phyloP scores from a whole-genome alignment of 2,329 filamentous ascomycete species.

The Paecilomyces niveus region DNA sequence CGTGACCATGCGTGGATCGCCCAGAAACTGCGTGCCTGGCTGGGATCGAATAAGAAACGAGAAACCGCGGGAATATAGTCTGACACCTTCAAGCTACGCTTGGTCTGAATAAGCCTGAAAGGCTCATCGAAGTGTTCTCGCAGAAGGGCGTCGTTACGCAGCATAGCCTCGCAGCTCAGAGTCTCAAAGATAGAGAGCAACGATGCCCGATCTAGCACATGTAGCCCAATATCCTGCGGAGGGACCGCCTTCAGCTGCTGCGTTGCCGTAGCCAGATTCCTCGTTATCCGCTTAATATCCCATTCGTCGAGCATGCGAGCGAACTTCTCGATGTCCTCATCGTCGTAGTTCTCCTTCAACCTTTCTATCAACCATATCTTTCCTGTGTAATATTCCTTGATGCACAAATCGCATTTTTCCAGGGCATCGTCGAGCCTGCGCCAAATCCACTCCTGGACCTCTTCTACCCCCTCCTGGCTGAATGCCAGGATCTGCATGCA shows the following conservation, averaged over 20 bases:
- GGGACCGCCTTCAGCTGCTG: slow-evolving; percentile 46
- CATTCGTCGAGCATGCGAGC: slow-evolving; percentile 51
- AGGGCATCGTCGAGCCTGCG: slow-evolving; percentile 52
- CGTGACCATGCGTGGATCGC: slow-evolving; percentile 62
- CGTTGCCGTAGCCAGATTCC: slow-evolving; percentile 52
- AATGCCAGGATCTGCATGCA: slow-evolving; percentile 65
- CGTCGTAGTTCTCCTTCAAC: slow-evolving; percentile 50
- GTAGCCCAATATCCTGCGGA: slow-evolving; percentile 44
- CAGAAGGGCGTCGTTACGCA: slow-evolving; percentile 51
- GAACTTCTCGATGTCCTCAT: slow-evolving; percentile 44
- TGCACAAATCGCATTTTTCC: slow-evolving; percentile 61
- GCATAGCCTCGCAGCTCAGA: slow-evolving; percentile 73
- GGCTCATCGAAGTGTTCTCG: slow-evolving; percentile 67
- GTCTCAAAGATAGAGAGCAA: slow-evolving; percentile 82
- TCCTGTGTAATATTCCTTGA: slow-evolving; percentile 65
- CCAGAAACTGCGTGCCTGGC: slow-evolving; percentile 58
- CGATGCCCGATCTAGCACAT: slow-evolving; percentile 49
- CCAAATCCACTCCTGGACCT: slow-evolving; percentile 55
- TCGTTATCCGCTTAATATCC: slow-evolving; percentile 56
- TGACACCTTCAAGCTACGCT: slow-evolving; percentile 68
- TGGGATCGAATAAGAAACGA: slow-evolving; percentile 72
- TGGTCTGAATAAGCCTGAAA: slow-evolving; percentile 72
- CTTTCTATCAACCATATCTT: slow-evolving; percentile 57
- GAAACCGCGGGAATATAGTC: slow-evolving; percentile 75
- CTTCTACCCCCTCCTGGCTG: slow-evolving; percentile 52